A percentile compares a stretch with the other conserved stretches of the same genome.
phyloP scores from a whole-genome alignment of 2,329 filamentous ascomycete species.

The Xylaria sp. region DNA sequence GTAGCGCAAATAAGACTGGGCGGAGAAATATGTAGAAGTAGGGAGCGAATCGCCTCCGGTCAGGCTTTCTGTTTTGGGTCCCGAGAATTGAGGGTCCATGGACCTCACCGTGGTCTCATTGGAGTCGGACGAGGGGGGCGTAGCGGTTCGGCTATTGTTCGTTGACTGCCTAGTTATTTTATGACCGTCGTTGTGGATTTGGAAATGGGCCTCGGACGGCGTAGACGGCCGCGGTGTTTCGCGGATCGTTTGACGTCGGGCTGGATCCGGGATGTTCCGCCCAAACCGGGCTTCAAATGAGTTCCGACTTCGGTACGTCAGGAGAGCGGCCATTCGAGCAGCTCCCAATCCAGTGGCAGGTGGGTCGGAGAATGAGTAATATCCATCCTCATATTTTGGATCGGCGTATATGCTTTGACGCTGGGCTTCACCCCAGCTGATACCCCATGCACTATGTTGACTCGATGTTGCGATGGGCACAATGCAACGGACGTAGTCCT shows the following conservation, averaged over 20 bases:
- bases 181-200: slow-evolving; percentile 86
- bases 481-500: slow-evolving; percentile 81
- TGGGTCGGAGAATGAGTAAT: slow-evolving; percentile 88
- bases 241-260: slow-evolving; percentile 84
- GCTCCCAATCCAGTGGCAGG: slow-evolving; percentile 88
- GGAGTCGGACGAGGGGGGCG: slow-evolving; percentile 40
- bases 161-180: slow-evolving; percentile 68
- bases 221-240: slow-evolving; percentile 69
- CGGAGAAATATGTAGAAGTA: slow-evolving; percentile 92
- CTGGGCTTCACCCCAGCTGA: slow-evolving; percentile 90
- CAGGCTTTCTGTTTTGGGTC: slow-evolving; percentile 64
- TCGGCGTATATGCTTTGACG: slow-evolving; percentile 96
- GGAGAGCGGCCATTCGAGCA: slow-evolving; percentile 93
- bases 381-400: slow-evolving; percentile 97
- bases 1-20: slow-evolving; percentile 96
- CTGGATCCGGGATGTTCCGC: slow-evolving; percentile 88
- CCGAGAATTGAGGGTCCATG: slow-evolving; percentile 76
- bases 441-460: slow-evolving; percentile 87
- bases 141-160: slow-evolving; percentile 54
- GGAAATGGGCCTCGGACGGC: slow-evolving; percentile 78
- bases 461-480: slow-evolving; percentile 88
- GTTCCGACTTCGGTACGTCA: slow-evolving; percentile 96
- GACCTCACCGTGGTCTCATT: slow-evolving; percentile 42
- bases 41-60: slow-evolving; percentile 63
- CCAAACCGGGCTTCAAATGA: slow-evolving; percentile 97